These are phyloP conservation scores for Oxyria digyna DNA, from an alignment of 148 eudicot species.

Conservation along the genomic window DNA sequence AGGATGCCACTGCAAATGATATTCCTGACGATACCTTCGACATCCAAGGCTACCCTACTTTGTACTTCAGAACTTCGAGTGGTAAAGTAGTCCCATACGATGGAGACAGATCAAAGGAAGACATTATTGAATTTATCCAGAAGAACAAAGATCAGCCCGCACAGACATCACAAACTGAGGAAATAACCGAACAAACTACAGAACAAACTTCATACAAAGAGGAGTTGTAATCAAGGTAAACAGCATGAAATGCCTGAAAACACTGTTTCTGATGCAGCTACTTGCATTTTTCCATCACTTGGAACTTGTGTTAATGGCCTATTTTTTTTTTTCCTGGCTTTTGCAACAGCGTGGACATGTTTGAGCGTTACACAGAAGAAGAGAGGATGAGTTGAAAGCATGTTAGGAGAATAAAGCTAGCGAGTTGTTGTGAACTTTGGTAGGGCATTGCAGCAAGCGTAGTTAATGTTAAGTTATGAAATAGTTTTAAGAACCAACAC, in stretches of 20 bases:
- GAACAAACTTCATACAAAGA: constrained; percentile 20
- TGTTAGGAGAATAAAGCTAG: constrained; percentile 4
- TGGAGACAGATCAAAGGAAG: constrained; percentile 51
- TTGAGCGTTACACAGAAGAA: constrained; percentile 1
- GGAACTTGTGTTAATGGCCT: no score
- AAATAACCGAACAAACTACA: neutral
- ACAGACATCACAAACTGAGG: constrained; percentile 10
- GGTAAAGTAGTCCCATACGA: constrained; percentile 35
- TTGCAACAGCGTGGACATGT: neutral
- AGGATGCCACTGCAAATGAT: constrained; percentile 77
- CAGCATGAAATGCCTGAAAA: neutral
- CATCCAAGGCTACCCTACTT: constrained; percentile 58
- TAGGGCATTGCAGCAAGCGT: constrained; percentile 6
- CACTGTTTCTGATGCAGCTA: neutral
- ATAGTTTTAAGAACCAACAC: neutral
- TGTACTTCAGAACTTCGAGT: constrained; percentile 57
- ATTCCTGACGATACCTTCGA: constrained; percentile 34
- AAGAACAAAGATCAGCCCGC: constrained; percentile 35
- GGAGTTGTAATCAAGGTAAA: constrained; percentile 34
- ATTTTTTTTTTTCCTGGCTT: neutral
- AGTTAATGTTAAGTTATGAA: neutral
- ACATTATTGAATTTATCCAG: constrained; percentile 38
- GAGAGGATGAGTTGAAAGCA: no score
- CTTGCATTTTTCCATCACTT: neutral
- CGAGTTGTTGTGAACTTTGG: constrained; percentile 5